phyloP scores from a whole-genome alignment of 2,329 filamentous ascomycete genomes.

The Dendrostoma leiphaemia region DNA sequence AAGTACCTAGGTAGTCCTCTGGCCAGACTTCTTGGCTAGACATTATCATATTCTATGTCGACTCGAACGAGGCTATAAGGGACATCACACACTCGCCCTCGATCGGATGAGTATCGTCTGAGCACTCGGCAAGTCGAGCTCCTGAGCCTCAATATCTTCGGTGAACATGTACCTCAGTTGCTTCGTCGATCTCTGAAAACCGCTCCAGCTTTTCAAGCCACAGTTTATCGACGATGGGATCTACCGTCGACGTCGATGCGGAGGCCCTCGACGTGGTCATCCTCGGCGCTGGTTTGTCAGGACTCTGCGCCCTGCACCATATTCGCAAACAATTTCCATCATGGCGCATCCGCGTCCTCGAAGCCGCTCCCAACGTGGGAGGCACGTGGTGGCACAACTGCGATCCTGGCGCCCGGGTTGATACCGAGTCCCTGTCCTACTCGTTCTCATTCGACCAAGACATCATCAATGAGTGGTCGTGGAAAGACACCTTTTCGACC shows the following conservation, averaged over 20 bases:
- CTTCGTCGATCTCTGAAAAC: not conserved
- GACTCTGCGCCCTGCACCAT: slow-evolving; percentile 24
- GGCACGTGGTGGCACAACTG: slow-evolving; percentile 28
- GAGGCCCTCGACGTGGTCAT: slow-evolving; percentile 13
- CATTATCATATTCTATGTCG: too few relatives aligned
- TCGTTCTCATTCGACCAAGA: slow-evolving; percentile 40
- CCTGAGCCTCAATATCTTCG: too few relatives aligned
- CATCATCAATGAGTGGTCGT: slow-evolving; percentile 41
- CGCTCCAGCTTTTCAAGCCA: too few relatives aligned
- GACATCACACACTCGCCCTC: too few relatives aligned
- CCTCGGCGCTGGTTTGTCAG: slow-evolving; percentile 33
- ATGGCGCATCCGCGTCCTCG: not conserved
- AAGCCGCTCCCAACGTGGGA: not conserved
- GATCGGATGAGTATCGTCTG: too few relatives aligned
- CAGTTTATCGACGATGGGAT: not conserved
- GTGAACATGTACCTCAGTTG: too few relatives aligned
- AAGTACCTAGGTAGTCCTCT: too few relatives aligned
- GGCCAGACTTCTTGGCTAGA: too few relatives aligned
- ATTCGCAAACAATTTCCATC: not conserved
- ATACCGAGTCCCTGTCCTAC: slow-evolving; percentile 45
- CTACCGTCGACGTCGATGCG: not conserved
- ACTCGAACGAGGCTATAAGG: too few relatives aligned
- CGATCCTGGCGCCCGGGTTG: slow-evolving; percentile 44
- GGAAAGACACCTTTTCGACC: slow-evolving; percentile 32
- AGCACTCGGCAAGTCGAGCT: too few relatives aligned